These are phyloP conservation scores for Gaeumannomyces tritici DNA, from an alignment of 2,329 filamentous ascomycete species.

Conservation along the genomic window DNA sequence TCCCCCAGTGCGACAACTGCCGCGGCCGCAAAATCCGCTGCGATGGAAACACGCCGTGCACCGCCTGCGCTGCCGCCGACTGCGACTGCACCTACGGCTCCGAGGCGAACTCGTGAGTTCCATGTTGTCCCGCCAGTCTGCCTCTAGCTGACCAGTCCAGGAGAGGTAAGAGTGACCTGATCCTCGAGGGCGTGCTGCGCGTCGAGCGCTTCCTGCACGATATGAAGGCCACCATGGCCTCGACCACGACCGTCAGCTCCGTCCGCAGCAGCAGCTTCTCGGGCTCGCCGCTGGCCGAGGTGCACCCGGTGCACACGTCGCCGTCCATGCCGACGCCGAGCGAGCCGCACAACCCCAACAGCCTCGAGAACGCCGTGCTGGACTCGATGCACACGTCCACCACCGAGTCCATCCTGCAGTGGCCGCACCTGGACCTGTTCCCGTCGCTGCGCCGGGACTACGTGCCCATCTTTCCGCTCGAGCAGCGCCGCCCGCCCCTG, in stretches of 20 bases:
- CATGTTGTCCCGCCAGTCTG: too few relatives aligned
- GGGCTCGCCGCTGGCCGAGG: conserved; percentile 8
- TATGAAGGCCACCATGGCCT: conserved; percentile 30
- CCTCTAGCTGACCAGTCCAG: neutral
- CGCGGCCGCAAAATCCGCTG: conserved; percentile 4
- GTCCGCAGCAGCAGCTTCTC: conserved; percentile 11
- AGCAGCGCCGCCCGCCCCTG: conserved; percentile 29
- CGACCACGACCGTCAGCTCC: too few relatives aligned
- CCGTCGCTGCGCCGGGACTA: conserved; percentile 31
- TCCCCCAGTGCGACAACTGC: conserved; percentile 3
- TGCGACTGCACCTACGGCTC: conserved; percentile 5
- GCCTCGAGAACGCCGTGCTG: conserved; percentile 35
- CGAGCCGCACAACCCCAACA: conserved; percentile 14
- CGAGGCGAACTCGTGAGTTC: conserved; percentile 4
- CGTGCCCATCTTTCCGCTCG: conserved; percentile 35
- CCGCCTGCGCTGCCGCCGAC: conserved; percentile 3
- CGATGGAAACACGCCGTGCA: conserved; percentile 4
- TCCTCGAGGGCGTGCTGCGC: conserved; percentile 38
- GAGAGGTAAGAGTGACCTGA: conserved; percentile 34
- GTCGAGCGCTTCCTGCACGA: conserved; percentile 36
- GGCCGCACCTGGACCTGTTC: conserved; percentile 38
- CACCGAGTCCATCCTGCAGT: conserved; percentile 39
- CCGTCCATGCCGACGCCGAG: neutral
- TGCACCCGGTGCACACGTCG: conserved; percentile 4
- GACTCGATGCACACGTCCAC: conserved; percentile 40